Evolutionary conservation across 106 monocot species (phyloP), one percentile per base, ranked within the genome.

Genomic region (Allium cepa): DNA sequence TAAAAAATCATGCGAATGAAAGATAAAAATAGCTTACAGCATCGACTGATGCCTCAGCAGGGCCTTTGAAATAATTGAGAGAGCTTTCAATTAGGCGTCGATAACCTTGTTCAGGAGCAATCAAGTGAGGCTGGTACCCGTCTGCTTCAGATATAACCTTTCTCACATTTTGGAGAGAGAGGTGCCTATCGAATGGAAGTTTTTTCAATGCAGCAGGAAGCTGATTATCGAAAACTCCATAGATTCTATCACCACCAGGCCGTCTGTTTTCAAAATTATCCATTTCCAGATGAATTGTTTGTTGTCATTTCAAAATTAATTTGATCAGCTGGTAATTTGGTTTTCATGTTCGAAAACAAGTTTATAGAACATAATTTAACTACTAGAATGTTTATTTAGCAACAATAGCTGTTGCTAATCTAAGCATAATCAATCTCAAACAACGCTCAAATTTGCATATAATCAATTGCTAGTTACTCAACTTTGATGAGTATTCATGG

Each of bases 51-150:
- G 84, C 82, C 69, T 89, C 88, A 62, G 82, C 85, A 52, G 88
- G 88, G 49, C 88, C 88, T 62, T 68, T 73, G 56, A 89, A 89
- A 67, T 66, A 82, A 67, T 28, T 69, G 22, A 89, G 73, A 61
- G 82, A 77, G 52, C 72, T 68, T 71, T 89, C 88, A 49, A 89
- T 84, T 12, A 89, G 79, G 8, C 88, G 81, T 14, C 85, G 76
- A 46, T 89, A 89, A 49, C 88, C 88, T 75, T 89, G 82, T 62
- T 89, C 88, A n/a, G 88, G 88, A 60, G 88, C 88, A 69, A 88
- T 88, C 36, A 88, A 60, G 68, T 88, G 88, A 51, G 88, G 88
- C 65, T 89, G 88, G 79, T 89, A 89, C 71, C 88, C 88, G 69
- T 89, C 88, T 59, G 88, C 88, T 74, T 89, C 71, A 7, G 88